Base-by-base conservation (phyloP, 2,329 filamentous ascomycete genomes). In the Xylaria digitata region DNA sequence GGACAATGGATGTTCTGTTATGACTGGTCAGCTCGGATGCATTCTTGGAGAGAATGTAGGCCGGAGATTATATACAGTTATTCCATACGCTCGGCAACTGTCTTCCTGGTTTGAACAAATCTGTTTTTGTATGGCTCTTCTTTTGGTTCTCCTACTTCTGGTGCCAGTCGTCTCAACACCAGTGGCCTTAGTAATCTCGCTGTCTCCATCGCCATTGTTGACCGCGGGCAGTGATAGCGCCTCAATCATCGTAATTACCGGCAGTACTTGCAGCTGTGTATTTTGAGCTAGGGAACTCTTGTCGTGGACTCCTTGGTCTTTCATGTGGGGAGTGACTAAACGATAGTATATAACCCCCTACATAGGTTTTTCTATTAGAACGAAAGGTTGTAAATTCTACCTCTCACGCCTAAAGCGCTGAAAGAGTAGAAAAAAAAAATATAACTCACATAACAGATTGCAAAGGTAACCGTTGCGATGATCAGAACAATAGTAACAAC, bases 391-490 rank as follows among this genome's bases (percentile, higher is more conserved):
- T 4, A 46, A 17, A 21, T 37, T 7, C 32, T n/a, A 9, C 15
- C 37, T 21, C 23, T 9, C 9, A 3, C 17, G 2, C 17, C 21
- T 34, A 5, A 23, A 17, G 34, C 23, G 15, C 8, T 6, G 15
- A 9, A 11, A 6, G 6, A 6, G 8, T 48, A 4, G 32, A 42
- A 30, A 13, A 5, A 26, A 26, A 26, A 26, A 26, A 26, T 3
- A 17, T 3, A 49, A 64, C 61, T 67, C 11, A 67, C 61, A 65
- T 61, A 52, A 19, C 59, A 59, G 26, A 63, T 49, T 1, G 60
- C 21, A 30, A 59, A 62, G n/a, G 62, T 46, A 19, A 62, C 17
- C 15, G 46, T 53, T 4, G 32, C 46, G 30, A 62, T 13, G 11
- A 56, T 11, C 8, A 64, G 4, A 23, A 34, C 32, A 30, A 61